phyloP scores from a whole-genome alignment of 768 basidiomycete genomes.

The Suillus clintonianus region DNA sequence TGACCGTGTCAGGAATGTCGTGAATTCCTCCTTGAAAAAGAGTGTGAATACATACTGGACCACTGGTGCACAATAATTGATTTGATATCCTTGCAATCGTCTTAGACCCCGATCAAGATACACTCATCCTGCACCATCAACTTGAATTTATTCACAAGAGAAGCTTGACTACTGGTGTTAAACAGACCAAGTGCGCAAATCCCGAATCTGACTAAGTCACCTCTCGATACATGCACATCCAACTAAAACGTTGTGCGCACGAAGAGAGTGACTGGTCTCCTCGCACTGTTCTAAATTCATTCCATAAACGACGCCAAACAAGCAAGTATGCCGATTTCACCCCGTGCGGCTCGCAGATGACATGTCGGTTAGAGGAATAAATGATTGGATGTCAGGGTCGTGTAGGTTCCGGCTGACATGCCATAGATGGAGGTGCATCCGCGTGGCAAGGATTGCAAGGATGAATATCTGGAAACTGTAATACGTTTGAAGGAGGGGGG shows the following conservation, averaged over 20 bases:
- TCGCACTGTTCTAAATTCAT: too few species aligned
- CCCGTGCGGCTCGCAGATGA: neutral
- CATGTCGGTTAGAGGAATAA: neutral
- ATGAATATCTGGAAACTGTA: constrained; percentile 1
- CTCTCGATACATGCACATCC: too few species aligned
- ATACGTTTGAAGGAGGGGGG: neutral
- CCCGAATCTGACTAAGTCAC: neutral
- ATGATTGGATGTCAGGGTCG: neutral
- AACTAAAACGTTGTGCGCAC: too few species aligned
- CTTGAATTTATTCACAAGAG: neutral
- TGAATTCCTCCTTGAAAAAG: constrained; percentile 7
- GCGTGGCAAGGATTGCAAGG: neutral
- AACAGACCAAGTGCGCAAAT: neutral
- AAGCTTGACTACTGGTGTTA: neutral
- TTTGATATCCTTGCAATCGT: neutral
- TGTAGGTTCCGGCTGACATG: neutral
- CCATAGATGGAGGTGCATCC: constrained; percentile 5
- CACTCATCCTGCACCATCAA: neutral
- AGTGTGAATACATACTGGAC: too few species aligned
- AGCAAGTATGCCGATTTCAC: too few species aligned
- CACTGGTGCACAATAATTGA: neutral
- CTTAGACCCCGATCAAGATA: neutral
- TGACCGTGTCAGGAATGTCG: constrained; percentile 17
- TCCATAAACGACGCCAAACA: too few species aligned
- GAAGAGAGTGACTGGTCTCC: too few species aligned